Base-by-base conservation (phyloP, 306 rosid species). In the Ziziphus jujuba region DNA sequence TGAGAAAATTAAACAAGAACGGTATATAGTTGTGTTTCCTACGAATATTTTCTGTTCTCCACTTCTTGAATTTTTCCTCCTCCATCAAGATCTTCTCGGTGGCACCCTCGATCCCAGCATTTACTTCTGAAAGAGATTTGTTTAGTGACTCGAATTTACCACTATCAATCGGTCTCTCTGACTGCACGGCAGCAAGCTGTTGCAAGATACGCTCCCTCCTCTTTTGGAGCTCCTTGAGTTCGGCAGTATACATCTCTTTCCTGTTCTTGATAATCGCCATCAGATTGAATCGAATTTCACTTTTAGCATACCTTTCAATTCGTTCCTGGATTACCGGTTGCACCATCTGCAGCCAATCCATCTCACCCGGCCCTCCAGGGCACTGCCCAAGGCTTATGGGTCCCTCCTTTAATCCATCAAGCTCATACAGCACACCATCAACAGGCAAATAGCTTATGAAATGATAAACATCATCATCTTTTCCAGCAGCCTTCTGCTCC, bases 1-100 rank as follows among this genome's bases (percentile, higher is more conserved):
- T 95, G 63, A 95, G 92, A 66, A 95, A 95, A 85, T 95, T 90
- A 56, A 91, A 91, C 82, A 91, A 75, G 76, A 93, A 93, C n/a
- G 99, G 99, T 5, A 93, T 93, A 77, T 93, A 93, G 65, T 93
- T 93, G 88, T 93, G 99, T 61, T 93, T 93, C 87, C 99, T 80
- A 3, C 96, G 87, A 53, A 88, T 85, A 71, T 95, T 95, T 72
- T 95, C 97, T 11, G 96, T 95, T 71, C 77, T 85, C 99, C 99
- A 95, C 72, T 95, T 93, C 71, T 88, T 88, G 76, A 85, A 85
- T 56, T 95, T 95, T 40, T 95, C 99, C 78, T 95, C 99, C 84
- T 95, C 99, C 79, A 95, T 70, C 81, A 90, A 76, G 72, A 90
- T 90, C 81, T 85, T 90, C 75, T 90, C 89, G 0, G 97, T 90